phyloP scores from a whole-genome alignment of 2,329 filamentous ascomycete species.

The Aurifilum marmelostoma region DNA sequence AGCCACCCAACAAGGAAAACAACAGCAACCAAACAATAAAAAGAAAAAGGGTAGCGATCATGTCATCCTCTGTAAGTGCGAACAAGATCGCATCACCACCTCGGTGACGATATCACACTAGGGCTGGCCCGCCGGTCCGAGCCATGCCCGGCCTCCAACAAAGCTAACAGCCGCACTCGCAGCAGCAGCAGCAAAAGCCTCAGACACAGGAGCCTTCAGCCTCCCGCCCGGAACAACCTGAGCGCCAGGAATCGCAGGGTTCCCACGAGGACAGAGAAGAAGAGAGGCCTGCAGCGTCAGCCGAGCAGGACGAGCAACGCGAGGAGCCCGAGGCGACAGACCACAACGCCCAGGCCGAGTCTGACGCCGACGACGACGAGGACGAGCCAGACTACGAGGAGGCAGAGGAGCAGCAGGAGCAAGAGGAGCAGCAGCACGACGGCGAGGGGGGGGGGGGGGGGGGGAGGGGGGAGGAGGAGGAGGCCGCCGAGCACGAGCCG shows the following conservation, averaged over 20 bases:
- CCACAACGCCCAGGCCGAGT: constrained; percentile 7
- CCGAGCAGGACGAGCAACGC: background rate
- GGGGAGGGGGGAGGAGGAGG: constrained; percentile 28
- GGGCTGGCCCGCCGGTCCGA: too few species aligned
- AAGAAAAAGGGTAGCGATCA: constrained; percentile 7
- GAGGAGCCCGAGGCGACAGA: constrained; percentile 16
- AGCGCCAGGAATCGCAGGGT: constrained; percentile 2
- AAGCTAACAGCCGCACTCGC: constrained; percentile 16
- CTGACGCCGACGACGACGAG: background rate
- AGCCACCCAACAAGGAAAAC: background rate
- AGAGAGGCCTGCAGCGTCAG: background rate
- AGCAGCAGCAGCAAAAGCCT: constrained; percentile 23
- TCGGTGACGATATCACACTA: background rate
- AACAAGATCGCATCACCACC: background rate
- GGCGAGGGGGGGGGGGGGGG: constrained; percentile 31
- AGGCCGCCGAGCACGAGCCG: constrained; percentile 45
- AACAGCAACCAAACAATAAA: background rate
- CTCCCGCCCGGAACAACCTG: constrained; percentile 7
- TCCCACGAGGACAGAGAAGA: background rate
- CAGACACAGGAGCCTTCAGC: constrained; percentile 20
- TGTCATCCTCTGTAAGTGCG: constrained; percentile 28
- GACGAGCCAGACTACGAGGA: constrained; percentile 25
- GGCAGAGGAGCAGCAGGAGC: constrained; percentile 26
- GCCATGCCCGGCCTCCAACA: background rate
- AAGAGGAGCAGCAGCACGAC: constrained; percentile 27